A percentile compares a stretch with the other conserved stretches of the same genome.
Conservation (phyloP, 2,329 filamentous ascomycete genomes). For the Allantophomopsis lycopodina region DNA sequence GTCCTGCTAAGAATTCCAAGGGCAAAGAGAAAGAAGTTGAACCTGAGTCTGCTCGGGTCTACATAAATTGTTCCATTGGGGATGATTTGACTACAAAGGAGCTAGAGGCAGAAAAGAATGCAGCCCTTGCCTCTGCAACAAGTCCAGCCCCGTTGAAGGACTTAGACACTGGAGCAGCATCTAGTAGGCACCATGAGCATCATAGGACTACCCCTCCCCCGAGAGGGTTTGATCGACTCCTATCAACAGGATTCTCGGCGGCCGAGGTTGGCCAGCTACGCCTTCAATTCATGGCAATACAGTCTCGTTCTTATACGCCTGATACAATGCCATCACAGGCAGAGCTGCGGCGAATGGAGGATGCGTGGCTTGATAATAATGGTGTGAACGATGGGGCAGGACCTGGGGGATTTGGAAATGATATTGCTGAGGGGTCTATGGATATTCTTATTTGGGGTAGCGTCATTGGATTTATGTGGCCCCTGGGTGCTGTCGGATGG, state of each 20-base stretch:
- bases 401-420: constrained; percentile 22
- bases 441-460: constrained; percentile 84
- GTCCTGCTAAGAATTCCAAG: constrained; percentile 22
- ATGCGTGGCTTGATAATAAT: constrained; percentile 77
- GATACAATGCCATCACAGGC: constrained; percentile 78
- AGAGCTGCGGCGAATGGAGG: constrained; percentile 66
- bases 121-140: constrained; percentile 17
- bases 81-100: constrained; percentile 56
- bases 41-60: constrained; percentile 42
- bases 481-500: constrained; percentile 76
- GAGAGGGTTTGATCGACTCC: constrained; percentile 77
- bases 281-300: constrained; percentile 78
- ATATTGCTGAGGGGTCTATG: constrained; percentile 31
- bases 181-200: constrained; percentile 4
- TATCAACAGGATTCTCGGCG: constrained; percentile 66
- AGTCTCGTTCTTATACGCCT: constrained; percentile 69
- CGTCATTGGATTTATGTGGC: constrained; percentile 90
- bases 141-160: constrained; percentile 3
- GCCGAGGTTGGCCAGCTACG: constrained; percentile 76
- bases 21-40: constrained; percentile 55
- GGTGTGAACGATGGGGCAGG: constrained; percentile 22
- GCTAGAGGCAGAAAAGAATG: constrained; percentile 50
- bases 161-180: constrained; percentile 1
- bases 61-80: constrained; percentile 89
- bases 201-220: constrained; percentile 35